These are phyloP conservation scores for Lactarius evosmus DNA, from an alignment of 768 basidiomycete species.

Conservation along the genomic window DNA sequence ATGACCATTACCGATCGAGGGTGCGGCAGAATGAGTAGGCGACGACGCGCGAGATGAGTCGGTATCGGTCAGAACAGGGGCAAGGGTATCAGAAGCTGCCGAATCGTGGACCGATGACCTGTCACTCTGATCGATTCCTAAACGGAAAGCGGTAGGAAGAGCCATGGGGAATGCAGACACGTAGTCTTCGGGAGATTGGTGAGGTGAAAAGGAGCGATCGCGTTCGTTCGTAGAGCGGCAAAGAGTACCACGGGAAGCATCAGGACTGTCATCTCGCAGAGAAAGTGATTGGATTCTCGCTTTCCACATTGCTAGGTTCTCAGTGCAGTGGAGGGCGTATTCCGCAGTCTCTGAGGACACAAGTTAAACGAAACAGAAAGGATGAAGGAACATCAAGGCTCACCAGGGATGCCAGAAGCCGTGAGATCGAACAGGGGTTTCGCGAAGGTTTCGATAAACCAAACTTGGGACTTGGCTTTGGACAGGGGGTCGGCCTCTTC, in stretches of 20 bases:
- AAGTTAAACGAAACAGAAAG: neutral
- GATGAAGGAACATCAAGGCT: constrained; percentile 30
- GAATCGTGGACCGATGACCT: constrained; percentile 27
- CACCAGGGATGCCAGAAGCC: constrained; percentile 70
- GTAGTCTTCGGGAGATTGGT: constrained; percentile 43
- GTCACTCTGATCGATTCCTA: constrained; percentile 32
- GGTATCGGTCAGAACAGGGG: constrained; percentile 23
- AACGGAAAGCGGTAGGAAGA: constrained; percentile 43
- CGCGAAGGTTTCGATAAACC: constrained; percentile 80
- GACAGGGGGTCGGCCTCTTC: constrained; percentile 49
- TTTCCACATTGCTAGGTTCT: constrained; percentile 72
- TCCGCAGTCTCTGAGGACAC: constrained; percentile 54
- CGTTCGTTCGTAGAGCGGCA: constrained; percentile 11
- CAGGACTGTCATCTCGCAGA: constrained; percentile 22
- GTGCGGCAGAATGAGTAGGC: constrained; percentile 25
- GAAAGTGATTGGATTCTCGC: constrained; percentile 44
- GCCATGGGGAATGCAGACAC: constrained; percentile 56
- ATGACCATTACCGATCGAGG: constrained; percentile 15
- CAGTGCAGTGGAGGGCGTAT: constrained; percentile 64
- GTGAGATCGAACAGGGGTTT: constrained; percentile 81
- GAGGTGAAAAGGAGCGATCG: constrained; percentile 31
- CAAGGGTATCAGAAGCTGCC: constrained; percentile 16
- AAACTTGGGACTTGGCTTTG: constrained; percentile 82
- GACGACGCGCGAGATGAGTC: constrained; percentile 29
- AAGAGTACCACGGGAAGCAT: constrained; percentile 16